A percentile compares a stretch with the other conserved stretches of the same genome.
Evolutionary conservation across 148 eudicot species (phyloP).

Genomic region (Camellia granthamiana): DNA sequence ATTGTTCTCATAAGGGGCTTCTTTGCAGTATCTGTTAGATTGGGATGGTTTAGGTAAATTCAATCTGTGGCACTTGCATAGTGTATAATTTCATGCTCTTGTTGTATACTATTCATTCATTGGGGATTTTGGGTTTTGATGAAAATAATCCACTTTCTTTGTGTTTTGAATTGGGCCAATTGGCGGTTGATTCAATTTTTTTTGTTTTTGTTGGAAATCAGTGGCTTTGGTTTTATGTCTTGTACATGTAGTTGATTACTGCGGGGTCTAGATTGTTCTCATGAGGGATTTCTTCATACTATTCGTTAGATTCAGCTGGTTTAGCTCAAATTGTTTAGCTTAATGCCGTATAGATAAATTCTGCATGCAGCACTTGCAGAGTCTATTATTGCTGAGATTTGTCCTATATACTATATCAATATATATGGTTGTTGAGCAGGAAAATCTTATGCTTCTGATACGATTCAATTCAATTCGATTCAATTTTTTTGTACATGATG

Average conservation of each 20-base stretch:
- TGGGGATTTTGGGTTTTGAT: not conserved
- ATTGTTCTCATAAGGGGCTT: no score
- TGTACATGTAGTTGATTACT: conserved; percentile 7
- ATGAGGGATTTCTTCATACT: not conserved
- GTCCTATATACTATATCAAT: not conserved
- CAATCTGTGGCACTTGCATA: no score
- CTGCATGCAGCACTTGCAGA: not conserved
- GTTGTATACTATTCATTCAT: not conserved
- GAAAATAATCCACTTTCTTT: not conserved
- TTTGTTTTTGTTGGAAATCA: not conserved
- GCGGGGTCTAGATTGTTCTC: conserved; percentile 8
- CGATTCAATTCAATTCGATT: not conserved
- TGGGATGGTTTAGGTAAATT: no score
- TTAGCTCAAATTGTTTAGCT: not conserved
- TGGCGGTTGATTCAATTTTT: conserved; percentile 9
- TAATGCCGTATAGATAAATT: not conserved
- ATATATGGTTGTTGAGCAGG: not conserved
- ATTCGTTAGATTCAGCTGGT: not conserved
- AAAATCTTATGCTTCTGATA: not conserved
- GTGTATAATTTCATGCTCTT: not conserved
- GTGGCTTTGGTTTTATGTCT: not conserved
- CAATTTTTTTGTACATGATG: not conserved
- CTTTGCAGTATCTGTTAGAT: no score
- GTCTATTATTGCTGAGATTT: not conserved
- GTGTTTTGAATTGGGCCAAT: not conserved